These are phyloP conservation scores for Xylaria curta DNA, from an alignment of 495 filamentous ascomycete species.

Conservation along the genomic window DNA sequence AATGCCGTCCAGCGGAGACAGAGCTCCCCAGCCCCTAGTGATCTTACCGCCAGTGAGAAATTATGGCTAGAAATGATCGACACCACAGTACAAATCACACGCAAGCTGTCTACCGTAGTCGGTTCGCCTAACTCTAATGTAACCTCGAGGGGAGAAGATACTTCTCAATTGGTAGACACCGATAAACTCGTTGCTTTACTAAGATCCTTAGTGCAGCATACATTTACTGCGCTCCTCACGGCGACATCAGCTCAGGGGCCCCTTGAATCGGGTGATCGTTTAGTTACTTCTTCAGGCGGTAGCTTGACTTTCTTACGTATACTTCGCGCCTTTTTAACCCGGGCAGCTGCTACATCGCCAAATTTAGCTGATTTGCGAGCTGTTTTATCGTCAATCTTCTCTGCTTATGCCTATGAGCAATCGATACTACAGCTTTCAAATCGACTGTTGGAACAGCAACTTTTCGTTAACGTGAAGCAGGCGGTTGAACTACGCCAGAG, in stretches of 20 bases:
- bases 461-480: conserved; percentile 83
- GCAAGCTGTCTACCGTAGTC: conserved; percentile 53
- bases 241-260: conserved; percentile 60
- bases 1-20: conserved; percentile 47
- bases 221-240: conserved; percentile 85
- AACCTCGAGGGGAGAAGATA: conserved; percentile 36
- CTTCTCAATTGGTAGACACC: conserved; percentile 43
- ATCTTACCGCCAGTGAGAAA: conserved; percentile 75
- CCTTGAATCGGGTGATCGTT: conserved; percentile 39
- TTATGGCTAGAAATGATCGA: conserved; percentile 95
- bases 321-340: conserved; percentile 85
- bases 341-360: conserved; percentile 80
- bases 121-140: conserved; percentile 9
- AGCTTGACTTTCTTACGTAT: conserved; percentile 87
- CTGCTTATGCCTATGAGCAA: conserved; percentile 92
- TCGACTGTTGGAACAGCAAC: conserved; percentile 83
- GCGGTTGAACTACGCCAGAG: conserved; percentile 77
- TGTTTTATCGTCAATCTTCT: conserved; percentile 87
- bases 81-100: conserved; percentile 78
- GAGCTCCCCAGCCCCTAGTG: conserved; percentile 59
- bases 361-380: conserved; percentile 84
- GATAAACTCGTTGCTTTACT: conserved; percentile 67
- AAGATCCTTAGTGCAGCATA: conserved; percentile 82
- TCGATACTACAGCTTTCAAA: conserved; percentile 85
- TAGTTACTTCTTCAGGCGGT: conserved; percentile 48